phyloP scores from a whole-genome alignment of 208 protist genomes.

The Naegleria fowleri region DNA sequence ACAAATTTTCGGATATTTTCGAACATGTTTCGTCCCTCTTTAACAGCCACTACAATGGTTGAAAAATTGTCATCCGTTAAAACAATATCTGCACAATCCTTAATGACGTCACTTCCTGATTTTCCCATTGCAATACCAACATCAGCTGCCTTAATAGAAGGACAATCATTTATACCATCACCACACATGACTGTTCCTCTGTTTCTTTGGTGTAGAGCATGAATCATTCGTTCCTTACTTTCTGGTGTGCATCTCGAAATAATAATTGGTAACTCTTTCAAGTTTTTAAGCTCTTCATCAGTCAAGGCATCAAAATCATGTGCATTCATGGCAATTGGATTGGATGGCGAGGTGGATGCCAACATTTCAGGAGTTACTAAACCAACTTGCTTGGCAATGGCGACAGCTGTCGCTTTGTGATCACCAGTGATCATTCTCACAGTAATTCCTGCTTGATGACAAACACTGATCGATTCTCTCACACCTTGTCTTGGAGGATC shows the following conservation, averaged over 20 bases:
- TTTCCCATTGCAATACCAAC: slow-evolving; percentile 80
- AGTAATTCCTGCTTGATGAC: slow-evolving; percentile 72
- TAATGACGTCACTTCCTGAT: slow-evolving; percentile 69
- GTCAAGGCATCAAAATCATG: slow-evolving; percentile 69
- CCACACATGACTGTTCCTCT: slow-evolving; percentile 73
- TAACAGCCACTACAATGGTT: slow-evolving; percentile 86
- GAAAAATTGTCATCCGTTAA: slow-evolving; percentile 91
- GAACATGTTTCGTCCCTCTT: slow-evolving; percentile 69
- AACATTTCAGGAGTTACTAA: slow-evolving; percentile 61
- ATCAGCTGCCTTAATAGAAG: slow-evolving; percentile 76
- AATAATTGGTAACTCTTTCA: slow-evolving; percentile 68
- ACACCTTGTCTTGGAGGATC: slow-evolving; percentile 77
- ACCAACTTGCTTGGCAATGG: slow-evolving; percentile 73
- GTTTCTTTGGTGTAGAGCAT: slow-evolving; percentile 66
- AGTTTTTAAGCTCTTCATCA: slow-evolving; percentile 56
- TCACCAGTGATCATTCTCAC: slow-evolving; percentile 83
- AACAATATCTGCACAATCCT: slow-evolving; percentile 58
- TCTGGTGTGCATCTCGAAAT: slow-evolving; percentile 75
- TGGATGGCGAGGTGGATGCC: not conserved
- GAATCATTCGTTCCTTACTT: slow-evolving; percentile 80
- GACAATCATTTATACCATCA: slow-evolving; percentile 80
- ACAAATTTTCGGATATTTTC: slow-evolving; percentile 80
- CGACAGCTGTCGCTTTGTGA: slow-evolving; percentile 69
- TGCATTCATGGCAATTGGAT: slow-evolving; percentile 42
- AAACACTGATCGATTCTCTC: slow-evolving; percentile 64